Conservation (phyloP, 768 basidiomycete genomes). For the Cantharellus cinnabarinus region DNA sequence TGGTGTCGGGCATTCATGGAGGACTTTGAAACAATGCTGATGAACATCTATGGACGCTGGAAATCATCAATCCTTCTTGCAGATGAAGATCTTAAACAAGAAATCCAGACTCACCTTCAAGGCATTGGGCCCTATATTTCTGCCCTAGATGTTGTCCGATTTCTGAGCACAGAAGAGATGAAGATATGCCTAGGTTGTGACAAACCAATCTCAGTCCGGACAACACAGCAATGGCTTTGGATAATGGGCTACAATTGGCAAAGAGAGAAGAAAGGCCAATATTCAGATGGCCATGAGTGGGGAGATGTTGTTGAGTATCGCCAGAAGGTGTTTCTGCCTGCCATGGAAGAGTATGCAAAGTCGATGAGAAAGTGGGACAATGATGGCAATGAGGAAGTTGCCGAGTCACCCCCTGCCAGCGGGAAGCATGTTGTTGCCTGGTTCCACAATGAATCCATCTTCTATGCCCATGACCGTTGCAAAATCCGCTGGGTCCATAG, state of each 20-base stretch:
- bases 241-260: not conserved
- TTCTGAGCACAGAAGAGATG: not conserved
- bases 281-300: constrained; percentile 21
- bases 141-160: not conserved
- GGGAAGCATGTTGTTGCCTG: constrained; percentile 7
- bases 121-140: not conserved
- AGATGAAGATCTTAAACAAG: not conserved
- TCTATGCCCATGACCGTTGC: constrained; percentile 21
- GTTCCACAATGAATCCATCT: constrained; percentile 22
- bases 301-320: constrained; percentile 9
- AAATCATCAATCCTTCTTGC: not conserved
- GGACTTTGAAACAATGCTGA: not conserved
- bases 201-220: not conserved
- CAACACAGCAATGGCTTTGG: not conserved
- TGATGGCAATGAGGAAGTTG: not conserved
- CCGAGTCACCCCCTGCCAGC: not conserved
- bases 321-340: constrained; percentile 11
- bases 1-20: not conserved
- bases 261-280: constrained; percentile 9
- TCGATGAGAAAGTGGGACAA: not conserved
- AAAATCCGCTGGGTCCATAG: constrained; percentile 17
- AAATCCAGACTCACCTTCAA: not conserved
- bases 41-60: not conserved
- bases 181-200: not conserved
- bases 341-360: not conserved